Base-by-base conservation (phyloP, 2,329 filamentous ascomycete genomes). In the Cladosporium sp. region DNA sequence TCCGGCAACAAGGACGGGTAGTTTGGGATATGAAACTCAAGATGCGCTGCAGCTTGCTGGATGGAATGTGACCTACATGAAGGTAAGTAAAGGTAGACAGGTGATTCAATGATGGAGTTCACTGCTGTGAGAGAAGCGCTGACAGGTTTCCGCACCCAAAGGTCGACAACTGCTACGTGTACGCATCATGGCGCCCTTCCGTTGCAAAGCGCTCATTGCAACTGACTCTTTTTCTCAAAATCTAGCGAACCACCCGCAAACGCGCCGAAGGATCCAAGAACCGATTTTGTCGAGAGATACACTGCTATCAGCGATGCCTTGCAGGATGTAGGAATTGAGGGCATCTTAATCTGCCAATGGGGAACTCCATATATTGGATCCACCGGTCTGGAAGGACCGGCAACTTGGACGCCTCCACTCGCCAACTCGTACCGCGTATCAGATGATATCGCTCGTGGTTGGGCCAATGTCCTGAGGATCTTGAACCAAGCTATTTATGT, bases 1-100 rank as follows among this genome's bases (percentile, higher is more conserved):
- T 20, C 15, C 49, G 44, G 38, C 55, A 53, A 43, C 51, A 42
- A 1, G 64, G 58, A 0, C 58, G 52, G 77, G 74, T 1, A 73
- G 68, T 49, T 60, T 82, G 9, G 80, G 77, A 1, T 74, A 77
- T 56, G 82, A 86, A 57, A 64, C 71, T 2, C 63, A 79, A n/a
- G 83, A 85, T 63, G 82, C 81, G 1, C 64, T 74, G 36, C 76
- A 77, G 0, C 84, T 79, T 60, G 76, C 78, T 1, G 68, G 71
- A 15, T 84, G 80, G 80, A 78, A 76, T 2, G 72, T 84, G 50
- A 79, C 82, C 58, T 83, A 80, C 52, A 64, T 80, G 13, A 82
- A 81, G 64, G 45, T 48, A 20, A 3, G 49, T 27, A 9, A 38
- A 18, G n/a, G n/a, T n/a, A n/a, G n/a, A n/a, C n/a, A n/a, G n/a